Conservation (phyloP, 805 yeast species). For the Candida coquimbonensis region DNA sequence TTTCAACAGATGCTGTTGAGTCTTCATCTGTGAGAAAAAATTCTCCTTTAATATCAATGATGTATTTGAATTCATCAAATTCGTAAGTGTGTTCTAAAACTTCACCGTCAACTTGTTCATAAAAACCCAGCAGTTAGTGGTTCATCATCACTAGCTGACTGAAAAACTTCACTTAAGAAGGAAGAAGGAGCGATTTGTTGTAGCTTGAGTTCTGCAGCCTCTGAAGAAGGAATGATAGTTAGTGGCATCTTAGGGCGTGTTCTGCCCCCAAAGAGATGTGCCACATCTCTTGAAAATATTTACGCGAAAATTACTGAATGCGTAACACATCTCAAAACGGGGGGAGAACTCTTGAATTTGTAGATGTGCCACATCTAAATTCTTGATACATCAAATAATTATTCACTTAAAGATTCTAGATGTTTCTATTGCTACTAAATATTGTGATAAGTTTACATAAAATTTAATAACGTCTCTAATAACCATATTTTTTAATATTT, state of each 20-base stretch:
- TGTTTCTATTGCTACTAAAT: too few species aligned
- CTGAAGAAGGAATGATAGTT: background rate
- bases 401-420: too few species aligned
- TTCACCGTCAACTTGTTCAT: background rate
- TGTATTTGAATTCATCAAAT: background rate
- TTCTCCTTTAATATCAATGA: background rate
- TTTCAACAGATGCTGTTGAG: background rate
- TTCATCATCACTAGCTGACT: background rate
- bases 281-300: too few species aligned
- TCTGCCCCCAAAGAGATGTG: too few species aligned
- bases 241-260: background rate
- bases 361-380: too few species aligned
- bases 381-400: too few species aligned
- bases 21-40: background rate
- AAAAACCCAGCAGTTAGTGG: background rate
- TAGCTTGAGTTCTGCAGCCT: background rate
- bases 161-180: background rate
- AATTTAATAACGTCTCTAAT: too few species aligned
- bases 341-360: too few species aligned
- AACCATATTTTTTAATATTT: too few species aligned
- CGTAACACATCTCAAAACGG: too few species aligned
- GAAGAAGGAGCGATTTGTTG: background rate
- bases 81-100: background rate
- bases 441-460: too few species aligned
- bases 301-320: too few species aligned